A percentile compares a stretch with the other conserved stretches of the same genome.
Conservation (phyloP, 352 stramenopile species). For the Phytophthora pinifolia region DNA sequence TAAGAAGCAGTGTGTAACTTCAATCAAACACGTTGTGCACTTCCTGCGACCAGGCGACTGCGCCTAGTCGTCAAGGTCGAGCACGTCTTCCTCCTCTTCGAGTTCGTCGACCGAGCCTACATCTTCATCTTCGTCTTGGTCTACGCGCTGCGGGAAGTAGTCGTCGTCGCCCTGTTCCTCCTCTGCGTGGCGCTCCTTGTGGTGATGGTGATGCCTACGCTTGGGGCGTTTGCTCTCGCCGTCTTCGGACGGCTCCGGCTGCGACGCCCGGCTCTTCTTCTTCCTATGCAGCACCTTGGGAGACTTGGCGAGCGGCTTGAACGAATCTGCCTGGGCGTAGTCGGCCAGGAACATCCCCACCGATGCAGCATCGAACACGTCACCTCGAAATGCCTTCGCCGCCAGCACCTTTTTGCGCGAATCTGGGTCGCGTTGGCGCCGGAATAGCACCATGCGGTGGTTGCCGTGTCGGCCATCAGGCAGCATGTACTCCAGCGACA, state of each 20-base stretch:
- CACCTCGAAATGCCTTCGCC: constrained; percentile 56
- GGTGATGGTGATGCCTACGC: constrained; percentile 5
- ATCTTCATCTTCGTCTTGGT: constrained; percentile 24
- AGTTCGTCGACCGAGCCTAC: constrained; percentile 39
- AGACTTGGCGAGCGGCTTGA: constrained; percentile 57
- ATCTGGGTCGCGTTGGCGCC: constrained; percentile 38
- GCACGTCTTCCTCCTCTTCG: constrained; percentile 47
- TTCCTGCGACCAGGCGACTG: too few species aligned
- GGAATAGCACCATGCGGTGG: constrained; percentile 75
- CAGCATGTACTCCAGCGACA: constrained; percentile 69
- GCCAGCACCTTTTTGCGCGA: constrained; percentile 43
- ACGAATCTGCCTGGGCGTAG: constrained; percentile 19
- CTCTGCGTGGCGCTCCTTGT: constrained; percentile 25
- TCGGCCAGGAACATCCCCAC: constrained; percentile 63
- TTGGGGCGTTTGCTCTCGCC: constrained; percentile 6
- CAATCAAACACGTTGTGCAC: background rate
- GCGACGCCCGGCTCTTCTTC: constrained; percentile 18
- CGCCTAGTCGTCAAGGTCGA: constrained; percentile 52
- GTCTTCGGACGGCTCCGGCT: constrained; percentile 13
- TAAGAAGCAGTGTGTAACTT: constrained; percentile 36
- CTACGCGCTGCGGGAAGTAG: constrained; percentile 40
- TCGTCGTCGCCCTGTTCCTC: constrained; percentile 46
- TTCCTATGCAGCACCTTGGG: constrained; percentile 53
- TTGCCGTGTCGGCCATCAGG: constrained; percentile 39
- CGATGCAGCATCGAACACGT: constrained; percentile 56